phyloP scores from a whole-genome alignment of 2,329 filamentous ascomycete genomes.

The Grosmannia clavigera region DNA sequence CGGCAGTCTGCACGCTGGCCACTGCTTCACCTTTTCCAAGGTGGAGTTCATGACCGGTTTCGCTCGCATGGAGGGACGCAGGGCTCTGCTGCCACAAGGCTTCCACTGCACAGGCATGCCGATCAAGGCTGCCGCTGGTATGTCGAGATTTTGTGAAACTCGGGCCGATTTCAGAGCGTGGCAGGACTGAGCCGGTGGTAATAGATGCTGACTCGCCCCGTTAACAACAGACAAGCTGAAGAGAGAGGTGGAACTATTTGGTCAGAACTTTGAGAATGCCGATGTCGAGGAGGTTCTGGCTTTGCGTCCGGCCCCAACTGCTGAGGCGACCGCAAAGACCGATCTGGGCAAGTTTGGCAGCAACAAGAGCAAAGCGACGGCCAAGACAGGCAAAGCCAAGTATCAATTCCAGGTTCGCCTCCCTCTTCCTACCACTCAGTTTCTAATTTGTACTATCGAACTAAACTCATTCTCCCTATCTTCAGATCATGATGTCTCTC shows the following conservation, averaged over 20 bases:
- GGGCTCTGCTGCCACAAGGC: conserved; percentile 76
- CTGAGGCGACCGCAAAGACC: conserved; percentile 38
- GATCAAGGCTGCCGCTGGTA: conserved; percentile 76
- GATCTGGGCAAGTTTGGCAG: conserved; percentile 85
- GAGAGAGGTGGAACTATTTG: conserved; percentile 81
- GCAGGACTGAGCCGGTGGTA: background rate
- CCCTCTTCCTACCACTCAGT: background rate
- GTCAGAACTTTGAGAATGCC: conserved; percentile 62
- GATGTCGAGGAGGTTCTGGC: conserved; percentile 36
- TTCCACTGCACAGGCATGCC: conserved; percentile 97
- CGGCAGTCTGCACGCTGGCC: conserved; percentile 41
- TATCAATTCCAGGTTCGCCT: conserved; percentile 58
- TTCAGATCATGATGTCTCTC: conserved; percentile 68
- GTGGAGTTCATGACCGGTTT: conserved; percentile 85
- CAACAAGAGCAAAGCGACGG: conserved; percentile 83
- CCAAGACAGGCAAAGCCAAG: conserved; percentile 85
- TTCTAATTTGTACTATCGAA: background rate
- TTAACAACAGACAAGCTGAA: conserved; percentile 60
- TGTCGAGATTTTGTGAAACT: background rate
- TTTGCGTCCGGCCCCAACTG: conserved; percentile 52
- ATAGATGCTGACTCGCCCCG: conserved; percentile 20
- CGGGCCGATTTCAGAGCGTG: background rate
- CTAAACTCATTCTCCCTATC: background rate
- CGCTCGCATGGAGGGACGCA: conserved; percentile 81
- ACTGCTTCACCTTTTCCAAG: conserved; percentile 85